phyloP scores from a whole-genome alignment of 768 basidiomycete species.

The Phaeolepiota aurea region DNA sequence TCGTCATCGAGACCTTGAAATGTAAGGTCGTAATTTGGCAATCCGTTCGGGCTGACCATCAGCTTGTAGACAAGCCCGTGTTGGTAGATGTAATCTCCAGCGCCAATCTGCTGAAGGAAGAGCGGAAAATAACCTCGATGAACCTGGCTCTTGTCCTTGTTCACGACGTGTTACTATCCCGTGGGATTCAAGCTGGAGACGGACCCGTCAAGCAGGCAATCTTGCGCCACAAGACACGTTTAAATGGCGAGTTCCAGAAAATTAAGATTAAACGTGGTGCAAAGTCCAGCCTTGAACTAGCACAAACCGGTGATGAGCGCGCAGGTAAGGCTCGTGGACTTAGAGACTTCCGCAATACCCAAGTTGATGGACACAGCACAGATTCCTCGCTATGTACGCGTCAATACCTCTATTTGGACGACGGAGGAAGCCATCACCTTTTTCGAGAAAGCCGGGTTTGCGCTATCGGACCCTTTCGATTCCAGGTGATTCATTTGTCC shows the following conservation, averaged over 20 bases:
- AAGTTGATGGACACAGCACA: slow-evolving; percentile 29
- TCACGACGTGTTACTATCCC: slow-evolving; percentile 80
- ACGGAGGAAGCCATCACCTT: slow-evolving; percentile 52
- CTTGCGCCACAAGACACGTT: slow-evolving; percentile 80
- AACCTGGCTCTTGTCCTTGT: slow-evolving; percentile 81
- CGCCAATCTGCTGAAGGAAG: slow-evolving; percentile 63
- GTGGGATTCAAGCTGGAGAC: slow-evolving; percentile 85
- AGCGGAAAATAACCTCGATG: slow-evolving; percentile 67
- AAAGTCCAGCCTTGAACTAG: slow-evolving; percentile 56
- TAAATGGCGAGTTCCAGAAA: slow-evolving; percentile 80
- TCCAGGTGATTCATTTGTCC: slow-evolving; percentile 32
- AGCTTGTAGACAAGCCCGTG: slow-evolving; percentile 64
- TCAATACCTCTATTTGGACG: slow-evolving; percentile 69
- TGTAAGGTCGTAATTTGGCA: slow-evolving; percentile 42
- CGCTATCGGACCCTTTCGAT: slow-evolving; percentile 39
- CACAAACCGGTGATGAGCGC: slow-evolving; percentile 48
- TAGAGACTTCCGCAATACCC: neutral
- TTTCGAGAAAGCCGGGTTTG: slow-evolving; percentile 51
- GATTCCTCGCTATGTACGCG: slow-evolving; percentile 80
- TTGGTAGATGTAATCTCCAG: slow-evolving; percentile 61
- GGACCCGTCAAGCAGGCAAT: slow-evolving; percentile 87
- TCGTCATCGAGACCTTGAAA: slow-evolving; percentile 93
- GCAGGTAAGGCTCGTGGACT: slow-evolving; percentile 45
- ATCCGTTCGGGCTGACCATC: neutral
- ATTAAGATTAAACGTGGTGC: slow-evolving; percentile 72